Percentiles rank a stretch among this genome's conserved stretches.
Conservation (phyloP, 148 eudicot genomes). For the Vaccinium myrtillus region DNA sequence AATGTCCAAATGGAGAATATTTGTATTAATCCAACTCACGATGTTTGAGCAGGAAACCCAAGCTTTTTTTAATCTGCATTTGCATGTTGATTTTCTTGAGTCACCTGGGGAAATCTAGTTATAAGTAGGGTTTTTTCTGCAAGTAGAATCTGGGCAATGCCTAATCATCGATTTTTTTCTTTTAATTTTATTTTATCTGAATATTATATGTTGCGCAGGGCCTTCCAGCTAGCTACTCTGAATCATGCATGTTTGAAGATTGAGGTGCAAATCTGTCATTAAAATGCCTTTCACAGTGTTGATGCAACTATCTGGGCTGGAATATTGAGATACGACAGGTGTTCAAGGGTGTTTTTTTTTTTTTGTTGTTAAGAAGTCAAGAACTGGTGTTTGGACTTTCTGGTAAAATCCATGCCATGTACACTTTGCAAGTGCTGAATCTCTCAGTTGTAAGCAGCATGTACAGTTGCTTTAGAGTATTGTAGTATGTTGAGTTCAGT, state of each 20-base stretch:
- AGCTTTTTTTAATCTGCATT: neutral
- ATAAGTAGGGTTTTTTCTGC: neutral
- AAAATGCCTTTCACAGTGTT: neutral
- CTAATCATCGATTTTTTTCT: no score
- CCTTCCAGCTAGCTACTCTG: slow-evolving; percentile 12
- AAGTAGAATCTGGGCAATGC: neutral
- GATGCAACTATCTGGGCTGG: neutral
- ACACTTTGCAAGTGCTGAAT: neutral
- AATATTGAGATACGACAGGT: neutral
- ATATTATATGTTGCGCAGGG: slow-evolving; percentile 8
- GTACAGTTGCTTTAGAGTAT: neutral
- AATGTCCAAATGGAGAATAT: neutral
- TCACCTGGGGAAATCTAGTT: neutral
- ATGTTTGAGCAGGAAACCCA: neutral
- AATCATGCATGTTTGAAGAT: neutral
- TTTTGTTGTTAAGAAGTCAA: neutral
- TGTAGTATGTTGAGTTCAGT: neutral
- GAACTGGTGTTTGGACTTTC: neutral
- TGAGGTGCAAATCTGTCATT: neutral
- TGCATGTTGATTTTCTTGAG: neutral
- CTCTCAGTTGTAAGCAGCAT: neutral
- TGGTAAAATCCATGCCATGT: neutral
- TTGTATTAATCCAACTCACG: neutral
- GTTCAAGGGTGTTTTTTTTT: neutral
- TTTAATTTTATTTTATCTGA: neutral